These are phyloP conservation scores for Linnemannia exigua DNA, from an alignment of 192 early-diverging fungal genomes.

Conservation along the genomic window DNA sequence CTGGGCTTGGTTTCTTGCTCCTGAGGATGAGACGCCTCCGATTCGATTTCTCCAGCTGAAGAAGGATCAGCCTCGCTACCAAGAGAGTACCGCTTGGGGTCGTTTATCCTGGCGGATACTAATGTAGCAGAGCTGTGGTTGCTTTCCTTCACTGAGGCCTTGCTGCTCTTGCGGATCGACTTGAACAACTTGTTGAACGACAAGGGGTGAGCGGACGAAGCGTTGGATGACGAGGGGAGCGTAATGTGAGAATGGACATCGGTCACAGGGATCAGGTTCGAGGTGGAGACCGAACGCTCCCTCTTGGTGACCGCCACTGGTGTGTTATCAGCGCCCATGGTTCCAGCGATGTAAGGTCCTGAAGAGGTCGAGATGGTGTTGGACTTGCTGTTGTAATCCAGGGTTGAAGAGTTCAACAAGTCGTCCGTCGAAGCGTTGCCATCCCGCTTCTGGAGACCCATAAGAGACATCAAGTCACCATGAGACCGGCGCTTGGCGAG, in stretches of 20 bases:
- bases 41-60: slow-evolving; percentile 9
- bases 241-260: neutral
- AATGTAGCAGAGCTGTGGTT: neutral
- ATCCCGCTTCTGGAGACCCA: slow-evolving; percentile 44
- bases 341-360: slow-evolving; percentile 16
- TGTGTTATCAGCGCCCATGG: neutral
- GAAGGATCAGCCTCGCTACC: slow-evolving; percentile 29
- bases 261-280: slow-evolving; percentile 6
- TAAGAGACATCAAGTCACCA: slow-evolving; percentile 40
- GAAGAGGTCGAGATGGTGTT: slow-evolving; percentile 20
- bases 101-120: neutral
- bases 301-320: neutral
- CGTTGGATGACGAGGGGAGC: neutral
- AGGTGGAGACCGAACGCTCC: slow-evolving; percentile 41
- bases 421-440: slow-evolving; percentile 12
- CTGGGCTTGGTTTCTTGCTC: slow-evolving; percentile 13
- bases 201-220: slow-evolving; percentile 17
- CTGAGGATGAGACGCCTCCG: neutral
- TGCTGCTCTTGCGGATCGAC: slow-evolving; percentile 45
- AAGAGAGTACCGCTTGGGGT: slow-evolving; percentile 28
- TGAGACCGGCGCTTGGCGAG: slow-evolving; percentile 39
- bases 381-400: slow-evolving; percentile 6
- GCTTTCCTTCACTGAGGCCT: slow-evolving; percentile 20
- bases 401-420: neutral
- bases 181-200: slow-evolving; percentile 52